These are phyloP conservation scores for Aspergillus floridensis DNA, from an alignment of 2,329 filamentous ascomycete species.

Conservation along the genomic window DNA sequence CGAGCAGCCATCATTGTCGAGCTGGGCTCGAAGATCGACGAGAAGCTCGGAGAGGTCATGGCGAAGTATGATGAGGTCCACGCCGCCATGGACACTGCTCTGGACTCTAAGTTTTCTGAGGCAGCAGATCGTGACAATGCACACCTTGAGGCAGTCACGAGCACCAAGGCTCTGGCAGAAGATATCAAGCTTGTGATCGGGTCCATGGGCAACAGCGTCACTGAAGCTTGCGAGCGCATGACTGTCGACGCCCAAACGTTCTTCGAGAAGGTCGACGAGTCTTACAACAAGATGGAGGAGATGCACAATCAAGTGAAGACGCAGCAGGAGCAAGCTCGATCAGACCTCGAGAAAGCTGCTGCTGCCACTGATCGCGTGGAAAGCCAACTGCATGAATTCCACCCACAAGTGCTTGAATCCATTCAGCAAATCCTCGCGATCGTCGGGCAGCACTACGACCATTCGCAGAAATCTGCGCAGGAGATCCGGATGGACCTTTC, in stretches of 20 bases:
- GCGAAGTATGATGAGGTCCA: conserved; percentile 87
- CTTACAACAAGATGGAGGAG: conserved; percentile 72
- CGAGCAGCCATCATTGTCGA: conserved; percentile 55
- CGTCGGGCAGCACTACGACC: conserved; percentile 83
- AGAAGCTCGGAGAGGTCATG: conserved; percentile 77
- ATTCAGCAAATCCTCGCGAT: conserved; percentile 81
- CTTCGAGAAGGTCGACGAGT: conserved; percentile 76
- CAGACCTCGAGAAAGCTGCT: conserved; percentile 73
- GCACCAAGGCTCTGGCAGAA: conserved; percentile 76
- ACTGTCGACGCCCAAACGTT: conserved; percentile 84
- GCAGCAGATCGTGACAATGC: conserved; percentile 71
- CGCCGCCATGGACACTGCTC: conserved; percentile 63
- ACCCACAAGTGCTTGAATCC: conserved; percentile 83
- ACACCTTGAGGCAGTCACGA: conserved; percentile 69
- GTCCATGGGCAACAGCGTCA: conserved; percentile 75
- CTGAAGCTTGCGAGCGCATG: conserved; percentile 81
- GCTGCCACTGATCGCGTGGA: conserved; percentile 72
- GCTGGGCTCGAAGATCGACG: conserved; percentile 61
- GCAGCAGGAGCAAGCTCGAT: conserved; percentile 79
- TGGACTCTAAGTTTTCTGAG: conserved; percentile 71
- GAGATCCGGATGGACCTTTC: conserved; percentile 59
- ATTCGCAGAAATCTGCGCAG: conserved; percentile 68
- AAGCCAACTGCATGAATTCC: conserved; percentile 73
- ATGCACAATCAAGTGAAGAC: conserved; percentile 67
- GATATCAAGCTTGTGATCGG: conserved; percentile 85